These are phyloP conservation scores for Candida pini DNA, from an alignment of 805 yeast species.

Conservation along the genomic window DNA sequence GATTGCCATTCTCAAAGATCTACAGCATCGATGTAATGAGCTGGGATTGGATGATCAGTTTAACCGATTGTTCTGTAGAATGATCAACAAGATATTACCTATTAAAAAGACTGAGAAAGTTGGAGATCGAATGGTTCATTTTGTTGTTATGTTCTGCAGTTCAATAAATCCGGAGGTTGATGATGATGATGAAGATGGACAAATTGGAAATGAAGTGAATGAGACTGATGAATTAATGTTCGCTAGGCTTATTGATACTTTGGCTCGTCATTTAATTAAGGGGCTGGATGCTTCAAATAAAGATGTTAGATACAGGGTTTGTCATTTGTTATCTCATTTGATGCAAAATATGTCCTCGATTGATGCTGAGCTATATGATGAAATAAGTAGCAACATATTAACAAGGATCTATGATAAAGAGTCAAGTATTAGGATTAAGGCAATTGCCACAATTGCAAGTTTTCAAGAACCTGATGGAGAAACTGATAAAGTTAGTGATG, in stretches of 20 bases:
- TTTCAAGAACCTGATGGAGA: constrained; percentile 61
- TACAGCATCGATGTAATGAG: constrained; percentile 50
- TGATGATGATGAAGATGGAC: constrained; percentile 30
- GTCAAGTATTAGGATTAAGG: constrained; percentile 73
- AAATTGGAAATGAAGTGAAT: constrained; percentile 25
- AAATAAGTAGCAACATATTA: constrained; percentile 53
- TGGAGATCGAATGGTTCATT: constrained; percentile 73
- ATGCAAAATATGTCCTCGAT: constrained; percentile 71
- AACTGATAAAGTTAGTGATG: constrained; percentile 36
- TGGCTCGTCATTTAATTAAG: constrained; percentile 62
- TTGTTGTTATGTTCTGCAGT: constrained; percentile 54
- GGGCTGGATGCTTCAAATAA: constrained; percentile 76
- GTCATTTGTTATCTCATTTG: constrained; percentile 66
- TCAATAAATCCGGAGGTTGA: constrained; percentile 36
- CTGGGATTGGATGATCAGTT: constrained; percentile 55
- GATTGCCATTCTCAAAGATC: constrained; percentile 52
- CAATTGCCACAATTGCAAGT: constrained; percentile 71
- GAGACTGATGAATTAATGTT: constrained; percentile 31
- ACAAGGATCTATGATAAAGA: constrained; percentile 73
- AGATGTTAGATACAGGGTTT: constrained; percentile 73
- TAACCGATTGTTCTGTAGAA: constrained; percentile 49
- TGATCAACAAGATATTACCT: constrained; percentile 60
- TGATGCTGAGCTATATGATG: constrained; percentile 63
- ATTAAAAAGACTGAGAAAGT: constrained; percentile 62
- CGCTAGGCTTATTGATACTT: constrained; percentile 49